These are phyloP conservation scores for Phytophthora constricta DNA, from an alignment of 352 stramenopile genomes.

Conservation along the genomic window DNA sequence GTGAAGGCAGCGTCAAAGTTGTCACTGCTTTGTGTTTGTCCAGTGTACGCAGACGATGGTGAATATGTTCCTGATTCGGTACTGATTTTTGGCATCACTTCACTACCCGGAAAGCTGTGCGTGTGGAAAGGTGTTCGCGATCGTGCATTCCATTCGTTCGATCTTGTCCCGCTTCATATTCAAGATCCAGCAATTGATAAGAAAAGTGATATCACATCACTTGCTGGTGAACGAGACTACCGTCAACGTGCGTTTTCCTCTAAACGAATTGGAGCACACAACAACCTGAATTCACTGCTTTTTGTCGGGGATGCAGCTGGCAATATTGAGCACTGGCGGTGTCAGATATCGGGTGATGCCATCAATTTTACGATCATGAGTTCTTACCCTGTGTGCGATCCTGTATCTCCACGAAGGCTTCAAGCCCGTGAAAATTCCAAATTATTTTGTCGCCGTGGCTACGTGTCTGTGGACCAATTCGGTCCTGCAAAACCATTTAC, in stretches of 20 bases:
- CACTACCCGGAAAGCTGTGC: conserved; percentile 53
- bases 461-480: conserved; percentile 31
- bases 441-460: conserved; percentile 45
- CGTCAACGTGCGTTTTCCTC: conserved; percentile 79
- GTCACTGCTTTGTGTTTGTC: conserved; percentile 67
- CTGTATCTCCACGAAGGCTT: conserved; percentile 3
- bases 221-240: conserved; percentile 82
- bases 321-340: conserved; percentile 80
- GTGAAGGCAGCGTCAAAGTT: conserved; percentile 40
- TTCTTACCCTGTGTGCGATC: conserved; percentile 30
- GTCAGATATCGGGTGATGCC: conserved; percentile 47
- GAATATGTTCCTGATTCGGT: conserved; percentile 76
- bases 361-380: conserved; percentile 86
- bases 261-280: conserved; percentile 35
- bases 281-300: conserved; percentile 74
- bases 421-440: conserved; percentile 5
- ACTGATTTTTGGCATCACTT: conserved; percentile 69
- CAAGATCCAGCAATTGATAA: conserved; percentile 50
- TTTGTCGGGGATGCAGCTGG: conserved; percentile 72
- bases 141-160: conserved; percentile 46
- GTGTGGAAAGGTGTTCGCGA: conserved; percentile 70
- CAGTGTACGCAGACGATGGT: conserved; percentile 78
- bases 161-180: conserved; percentile 57
- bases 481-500: conserved; percentile 11
- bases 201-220: conserved; percentile 73